Evolutionary conservation across 129 eudicot species (phyloP).

Genomic region (Tagetes patula): DNA sequence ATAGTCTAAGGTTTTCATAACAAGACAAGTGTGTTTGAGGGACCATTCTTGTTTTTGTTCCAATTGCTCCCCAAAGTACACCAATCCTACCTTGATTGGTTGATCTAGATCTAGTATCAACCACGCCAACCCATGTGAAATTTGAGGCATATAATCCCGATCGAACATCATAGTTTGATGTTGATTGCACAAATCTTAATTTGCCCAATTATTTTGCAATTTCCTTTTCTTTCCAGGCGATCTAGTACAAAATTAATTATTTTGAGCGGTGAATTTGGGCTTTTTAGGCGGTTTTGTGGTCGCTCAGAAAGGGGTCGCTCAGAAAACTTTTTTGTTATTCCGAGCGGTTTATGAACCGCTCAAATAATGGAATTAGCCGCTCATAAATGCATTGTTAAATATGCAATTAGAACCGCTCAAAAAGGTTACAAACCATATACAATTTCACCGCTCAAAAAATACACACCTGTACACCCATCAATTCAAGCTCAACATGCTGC

Average conservation of each 20-base stretch:
- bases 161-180: slow-evolving; percentile 32
- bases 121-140: slow-evolving; percentile 40
- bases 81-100: slow-evolving; percentile 29
- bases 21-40: neutral
- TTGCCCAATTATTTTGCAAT: slow-evolving; percentile 12
- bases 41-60: neutral
- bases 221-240: slow-evolving; percentile 2
- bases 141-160: slow-evolving; percentile 26
- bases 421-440: too few relatives aligned
- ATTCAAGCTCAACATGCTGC: too few relatives aligned
- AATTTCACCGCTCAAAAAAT: too few relatives aligned
- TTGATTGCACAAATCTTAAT: slow-evolving; percentile 27
- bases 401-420: too few relatives aligned
- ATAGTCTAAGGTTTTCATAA: slow-evolving; percentile 12
- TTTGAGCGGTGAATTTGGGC: too few relatives aligned
- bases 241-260: neutral
- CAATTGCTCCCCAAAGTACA: slow-evolving; percentile 12
- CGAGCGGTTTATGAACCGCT: too few relatives aligned
- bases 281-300: too few relatives aligned
- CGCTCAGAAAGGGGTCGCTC: too few relatives aligned
- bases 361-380: too few relatives aligned
- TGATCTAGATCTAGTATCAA: slow-evolving; percentile 27
- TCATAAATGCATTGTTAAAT: too few relatives aligned
- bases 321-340: too few relatives aligned
- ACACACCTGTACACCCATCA: too few relatives aligned